Evolutionary conservation across 305 asterid species (phyloP).

Genomic region (Lippia alba): DNA sequence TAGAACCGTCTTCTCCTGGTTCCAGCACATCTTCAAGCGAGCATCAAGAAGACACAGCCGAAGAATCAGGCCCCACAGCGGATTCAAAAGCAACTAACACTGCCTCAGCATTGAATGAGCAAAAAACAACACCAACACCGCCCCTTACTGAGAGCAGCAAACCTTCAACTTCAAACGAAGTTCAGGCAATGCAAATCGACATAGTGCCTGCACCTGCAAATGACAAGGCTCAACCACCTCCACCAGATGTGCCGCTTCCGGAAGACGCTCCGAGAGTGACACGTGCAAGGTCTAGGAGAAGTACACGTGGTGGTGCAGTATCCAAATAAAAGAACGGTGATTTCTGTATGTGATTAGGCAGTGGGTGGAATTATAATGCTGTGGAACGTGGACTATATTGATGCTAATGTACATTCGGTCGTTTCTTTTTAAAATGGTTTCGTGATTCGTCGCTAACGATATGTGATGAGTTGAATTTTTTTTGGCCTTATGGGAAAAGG

Average conservation of each 20-base stretch:
- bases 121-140: constrained; percentile 29
- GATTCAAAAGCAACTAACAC: constrained; percentile 36
- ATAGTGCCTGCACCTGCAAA: constrained; percentile 45
- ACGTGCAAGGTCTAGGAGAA: constrained; percentile 65
- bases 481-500: background rate
- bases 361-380: constrained; percentile 28
- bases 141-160: too few species aligned
- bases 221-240: constrained; percentile 39
- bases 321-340: constrained; percentile 36
- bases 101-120: constrained; percentile 42
- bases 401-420: constrained; percentile 40
- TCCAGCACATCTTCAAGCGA: constrained; percentile 53
- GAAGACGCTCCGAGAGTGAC: constrained; percentile 61
- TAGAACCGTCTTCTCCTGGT: constrained; percentile 52
- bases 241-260: constrained; percentile 39
- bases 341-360: constrained; percentile 39
- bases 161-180: too few species aligned
- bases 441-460: constrained; percentile 22
- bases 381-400: constrained; percentile 28
- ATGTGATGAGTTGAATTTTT: constrained; percentile 10
- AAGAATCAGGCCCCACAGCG: constrained; percentile 46
- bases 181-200: constrained; percentile 16
- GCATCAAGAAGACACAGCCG: constrained; percentile 47
- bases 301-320: constrained; percentile 19
- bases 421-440: constrained; percentile 27